Conservation (phyloP, 1,284 basidiomycete genomes). For the Stygiomarasmius scandens region DNA sequence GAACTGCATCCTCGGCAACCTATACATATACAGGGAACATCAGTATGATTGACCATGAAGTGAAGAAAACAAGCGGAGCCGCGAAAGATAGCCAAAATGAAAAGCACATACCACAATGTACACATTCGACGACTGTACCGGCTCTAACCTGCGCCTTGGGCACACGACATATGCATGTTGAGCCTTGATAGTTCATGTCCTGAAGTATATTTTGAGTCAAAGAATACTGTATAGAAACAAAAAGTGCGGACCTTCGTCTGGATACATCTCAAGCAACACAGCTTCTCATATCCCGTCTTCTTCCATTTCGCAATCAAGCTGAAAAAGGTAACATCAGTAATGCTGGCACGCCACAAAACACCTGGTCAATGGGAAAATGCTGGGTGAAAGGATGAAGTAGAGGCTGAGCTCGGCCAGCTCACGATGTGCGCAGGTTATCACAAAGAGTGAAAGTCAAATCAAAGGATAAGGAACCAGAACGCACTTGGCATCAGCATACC, state of each 20-base stretch:
- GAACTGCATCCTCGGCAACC: slow-evolving; percentile 84
- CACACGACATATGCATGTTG: slow-evolving; percentile 98
- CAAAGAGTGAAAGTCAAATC: too few species aligned
- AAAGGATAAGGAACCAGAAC: slow-evolving; percentile 32
- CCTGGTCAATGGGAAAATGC: neutral
- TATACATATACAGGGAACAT: slow-evolving; percentile 28
- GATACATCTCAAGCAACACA: slow-evolving; percentile 97
- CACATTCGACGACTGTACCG: slow-evolving; percentile 96
- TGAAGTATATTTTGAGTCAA: slow-evolving; percentile 33
- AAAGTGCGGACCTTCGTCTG: slow-evolving; percentile 75
- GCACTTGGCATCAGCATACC: slow-evolving; percentile 96
- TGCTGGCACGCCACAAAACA: neutral
- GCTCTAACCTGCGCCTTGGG: slow-evolving; percentile 91
- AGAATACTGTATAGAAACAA: slow-evolving; percentile 4
- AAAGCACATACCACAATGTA: slow-evolving; percentile 84
- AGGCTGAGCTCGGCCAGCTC: slow-evolving; percentile 5
- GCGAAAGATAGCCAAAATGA: slow-evolving; percentile 8
- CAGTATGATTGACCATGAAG: neutral
- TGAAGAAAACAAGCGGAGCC: neutral
- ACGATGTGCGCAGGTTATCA: too few species aligned
- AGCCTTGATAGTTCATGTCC: slow-evolving; percentile 99
- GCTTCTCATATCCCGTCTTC: slow-evolving; percentile 96
- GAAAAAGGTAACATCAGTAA: neutral
- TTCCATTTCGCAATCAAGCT: slow-evolving; percentile 99
- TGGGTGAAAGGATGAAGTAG: too few species aligned